phyloP scores from a whole-genome alignment of 2,329 filamentous ascomycete genomes.

The Colletotrichum sp. region DNA sequence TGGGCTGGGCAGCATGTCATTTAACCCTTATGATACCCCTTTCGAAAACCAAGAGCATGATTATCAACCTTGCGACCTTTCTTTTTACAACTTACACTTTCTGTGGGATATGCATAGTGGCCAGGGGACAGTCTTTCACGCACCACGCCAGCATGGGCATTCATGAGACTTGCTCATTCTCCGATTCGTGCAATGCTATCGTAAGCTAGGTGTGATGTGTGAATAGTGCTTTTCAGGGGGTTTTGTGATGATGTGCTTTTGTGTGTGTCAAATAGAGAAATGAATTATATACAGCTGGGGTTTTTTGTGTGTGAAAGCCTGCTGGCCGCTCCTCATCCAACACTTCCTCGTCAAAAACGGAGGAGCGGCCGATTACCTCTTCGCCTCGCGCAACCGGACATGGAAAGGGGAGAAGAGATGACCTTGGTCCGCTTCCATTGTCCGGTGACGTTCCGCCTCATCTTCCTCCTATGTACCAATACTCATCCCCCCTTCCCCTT shows the following conservation, averaged over 20 bases:
- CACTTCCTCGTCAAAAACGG: background rate
- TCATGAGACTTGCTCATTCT: conserved; percentile 18
- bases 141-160: background rate
- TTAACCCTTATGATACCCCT: conserved; percentile 31
- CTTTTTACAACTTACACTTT: background rate
- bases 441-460: background rate
- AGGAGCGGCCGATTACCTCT: background rate
- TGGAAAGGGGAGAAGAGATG: background rate
- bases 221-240: background rate
- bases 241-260: background rate
- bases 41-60: conserved; percentile 7
- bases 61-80: background rate
- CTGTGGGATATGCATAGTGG: background rate
- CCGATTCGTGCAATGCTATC: background rate
- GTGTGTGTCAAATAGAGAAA: background rate
- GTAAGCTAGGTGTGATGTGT: background rate
- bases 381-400: background rate
- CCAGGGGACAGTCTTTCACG: background rate
- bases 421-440: background rate
- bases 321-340: background rate
- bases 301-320: background rate
- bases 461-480: background rate
- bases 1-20: background rate
- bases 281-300: conserved; percentile 18
- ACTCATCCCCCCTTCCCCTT: background rate